A percentile compares a stretch with the other conserved stretches of the same genome.
Evolutionary conservation across 257 asterid species (phyloP).

Genomic region (Solanum pimpinellifolium): DNA sequence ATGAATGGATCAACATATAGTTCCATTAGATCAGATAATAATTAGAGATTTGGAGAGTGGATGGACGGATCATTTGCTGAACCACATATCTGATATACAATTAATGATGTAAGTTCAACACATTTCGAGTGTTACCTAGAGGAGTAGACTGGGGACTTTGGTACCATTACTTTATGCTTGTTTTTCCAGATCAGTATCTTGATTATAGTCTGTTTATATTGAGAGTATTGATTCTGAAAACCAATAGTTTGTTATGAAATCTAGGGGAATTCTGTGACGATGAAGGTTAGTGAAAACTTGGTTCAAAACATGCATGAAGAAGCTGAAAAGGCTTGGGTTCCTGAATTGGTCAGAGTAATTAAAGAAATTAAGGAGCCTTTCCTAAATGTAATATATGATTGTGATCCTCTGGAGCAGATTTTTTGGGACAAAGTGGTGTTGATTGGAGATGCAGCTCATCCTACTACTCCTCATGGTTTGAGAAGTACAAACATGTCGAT

Average conservation of each 20-base stretch:
- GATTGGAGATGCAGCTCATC: conserved; percentile 92
- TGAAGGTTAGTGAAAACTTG: conserved; percentile 45
- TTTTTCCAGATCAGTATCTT: not conserved
- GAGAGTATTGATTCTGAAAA: not conserved
- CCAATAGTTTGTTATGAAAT: not conserved
- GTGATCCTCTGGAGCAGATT: conserved; percentile 49
- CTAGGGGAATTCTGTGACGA: conserved; percentile 63
- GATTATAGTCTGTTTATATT: not conserved
- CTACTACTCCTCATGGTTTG: conserved; percentile 79
- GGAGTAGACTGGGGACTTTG: not conserved
- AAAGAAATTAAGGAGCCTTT: conserved; percentile 56
- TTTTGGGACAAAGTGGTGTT: conserved; percentile 62
- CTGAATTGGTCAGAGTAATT: conserved; percentile 47
- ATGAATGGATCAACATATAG: not conserved
- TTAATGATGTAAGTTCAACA: not conserved
- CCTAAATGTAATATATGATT: conserved; percentile 61
- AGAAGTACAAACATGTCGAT: conserved; percentile 97
- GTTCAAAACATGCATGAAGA: conserved; percentile 40
- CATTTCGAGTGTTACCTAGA: not conserved
- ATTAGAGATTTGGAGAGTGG: not conserved
- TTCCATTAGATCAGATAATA: not conserved
- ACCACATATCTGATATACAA: not conserved
- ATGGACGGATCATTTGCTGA: not conserved
- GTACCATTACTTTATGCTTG: not conserved
- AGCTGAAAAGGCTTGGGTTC: conserved; percentile 60